Evolutionary conservation across 2,329 filamentous ascomycete species (phyloP), one percentile per base, ranked within the genome.

Genomic region (Penicillium glabrum): DNA sequence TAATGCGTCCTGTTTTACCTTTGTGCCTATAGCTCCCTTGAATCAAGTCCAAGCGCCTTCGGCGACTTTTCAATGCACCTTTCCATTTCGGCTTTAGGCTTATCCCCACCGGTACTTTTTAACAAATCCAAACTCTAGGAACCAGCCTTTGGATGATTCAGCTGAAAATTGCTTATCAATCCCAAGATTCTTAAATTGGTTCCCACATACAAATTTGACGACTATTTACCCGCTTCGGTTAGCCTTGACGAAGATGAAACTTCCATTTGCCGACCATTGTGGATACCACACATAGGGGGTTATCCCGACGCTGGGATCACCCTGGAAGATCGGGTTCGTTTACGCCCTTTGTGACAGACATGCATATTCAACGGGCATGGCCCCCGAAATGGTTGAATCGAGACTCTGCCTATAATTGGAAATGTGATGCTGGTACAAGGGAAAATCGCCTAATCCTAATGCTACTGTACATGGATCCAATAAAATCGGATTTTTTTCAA

Each of bases 401-500:
- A 19, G 35, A 39, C n/a, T n/a, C 33, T 7, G 33, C 16, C 33
- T n/a, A 37, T 21, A 46, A 41, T 13, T 41, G 39, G 7, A 23
- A 23, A 41, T 21, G 19, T 39, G 35, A 19, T 39, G 35, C 35
- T 39, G 35, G 10, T 39, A 10, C n/a, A 39, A 10, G 6, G 35
- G 4, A 16, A 39, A 41, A 41, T 23, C 19, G 39, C 19, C 39
- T 23, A 23, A 41, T 41, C 19, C 39, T 23, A 23, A 41, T 41
- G n/a, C n/a, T 54, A 54, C 44, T 54, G 23, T 54, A 48, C 45
- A 54, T 21, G n/a, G 24, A 61, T 43, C 39, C 9, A 23, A 21
- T 41, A 2, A 6, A 11, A 41, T 23, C n/a, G 7, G 16, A 37
- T 39, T 19, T 19, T 39, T 19, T 39, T 10, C 23, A 41, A 2